Conservation (phyloP, 129 eudicot species). For the Flaveria linearis region DNA sequence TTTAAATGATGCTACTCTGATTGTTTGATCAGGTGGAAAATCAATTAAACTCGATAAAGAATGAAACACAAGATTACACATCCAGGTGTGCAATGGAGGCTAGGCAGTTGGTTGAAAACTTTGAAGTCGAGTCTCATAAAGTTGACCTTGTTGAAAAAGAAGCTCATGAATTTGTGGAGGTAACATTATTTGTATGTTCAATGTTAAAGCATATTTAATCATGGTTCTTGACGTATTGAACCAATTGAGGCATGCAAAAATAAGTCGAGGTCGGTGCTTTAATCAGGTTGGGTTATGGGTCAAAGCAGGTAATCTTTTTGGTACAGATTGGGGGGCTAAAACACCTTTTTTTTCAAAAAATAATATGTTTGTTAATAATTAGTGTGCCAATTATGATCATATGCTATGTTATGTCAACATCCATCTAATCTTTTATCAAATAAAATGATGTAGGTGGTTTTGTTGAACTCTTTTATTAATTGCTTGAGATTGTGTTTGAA, state of each 20-base stretch:
- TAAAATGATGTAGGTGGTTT: background rate
- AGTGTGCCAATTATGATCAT: background rate
- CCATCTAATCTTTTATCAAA: background rate
- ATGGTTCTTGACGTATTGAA: background rate
- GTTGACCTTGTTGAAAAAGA: constrained; percentile 65
- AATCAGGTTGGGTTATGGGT: background rate
- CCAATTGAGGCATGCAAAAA: constrained; percentile 1
- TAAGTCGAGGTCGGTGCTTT: background rate
- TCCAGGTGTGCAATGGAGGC: constrained; percentile 70
- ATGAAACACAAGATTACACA: constrained; percentile 53
- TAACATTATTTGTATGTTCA: constrained; percentile 18
- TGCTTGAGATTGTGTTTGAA: background rate
- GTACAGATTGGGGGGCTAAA: background rate
- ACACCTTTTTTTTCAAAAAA: background rate
- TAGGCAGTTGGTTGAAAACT: constrained; percentile 45
- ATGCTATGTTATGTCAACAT: background rate
- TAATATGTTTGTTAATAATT: background rate
- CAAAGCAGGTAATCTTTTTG: background rate
- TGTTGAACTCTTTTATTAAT: background rate
- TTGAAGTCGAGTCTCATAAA: constrained; percentile 55
- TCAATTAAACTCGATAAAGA: constrained; percentile 38
- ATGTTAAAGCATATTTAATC: background rate
- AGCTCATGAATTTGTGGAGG: constrained; percentile 68
- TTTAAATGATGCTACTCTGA: background rate
- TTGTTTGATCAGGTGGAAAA: constrained; percentile 48